These are phyloP conservation scores for Daedalea quercina DNA, from an alignment of 768 basidiomycete species.

Conservation along the genomic window DNA sequence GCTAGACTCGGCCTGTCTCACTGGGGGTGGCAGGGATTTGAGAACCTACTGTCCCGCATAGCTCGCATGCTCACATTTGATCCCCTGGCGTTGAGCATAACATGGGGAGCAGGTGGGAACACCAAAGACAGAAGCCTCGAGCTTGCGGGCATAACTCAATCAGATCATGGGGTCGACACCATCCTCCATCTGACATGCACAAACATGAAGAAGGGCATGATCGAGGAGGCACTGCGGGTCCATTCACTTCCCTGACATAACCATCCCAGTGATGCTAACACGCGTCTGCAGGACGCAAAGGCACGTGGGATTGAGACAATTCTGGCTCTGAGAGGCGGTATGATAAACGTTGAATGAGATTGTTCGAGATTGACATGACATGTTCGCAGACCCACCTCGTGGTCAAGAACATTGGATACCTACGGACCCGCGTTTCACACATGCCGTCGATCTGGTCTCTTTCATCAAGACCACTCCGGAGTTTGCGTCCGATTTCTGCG, in stretches of 20 bases:
- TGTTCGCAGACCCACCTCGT: conserved; percentile 73
- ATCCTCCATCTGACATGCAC: conserved; percentile 96
- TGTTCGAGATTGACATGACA: background rate
- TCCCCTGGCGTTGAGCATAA: conserved; percentile 85
- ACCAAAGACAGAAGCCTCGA: conserved; percentile 86
- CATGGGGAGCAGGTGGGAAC: conserved; percentile 96
- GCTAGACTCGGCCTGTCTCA: background rate
- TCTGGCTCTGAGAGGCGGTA: conserved; percentile 88
- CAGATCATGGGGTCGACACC: conserved; percentile 73
- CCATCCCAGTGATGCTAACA: background rate
- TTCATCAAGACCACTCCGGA: conserved; percentile 79
- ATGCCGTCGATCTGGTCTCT: conserved; percentile 83
- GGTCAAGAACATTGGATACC: conserved; percentile 93
- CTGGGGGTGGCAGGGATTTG: conserved; percentile 60
- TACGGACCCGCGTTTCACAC: conserved; percentile 74
- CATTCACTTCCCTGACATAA: conserved; percentile 14
- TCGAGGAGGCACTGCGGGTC: conserved; percentile 83
- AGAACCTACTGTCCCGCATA: conserved; percentile 86
- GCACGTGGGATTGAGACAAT: conserved; percentile 81
- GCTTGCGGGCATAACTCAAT: conserved; percentile 72
- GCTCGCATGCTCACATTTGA: conserved; percentile 68
- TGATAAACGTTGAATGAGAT: conserved; percentile 12
- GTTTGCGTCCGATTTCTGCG: conserved; percentile 80
- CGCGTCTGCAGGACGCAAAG: conserved; percentile 59
- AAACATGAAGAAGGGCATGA: conserved; percentile 86